Base-by-base conservation (phyloP, 306 rosid genomes). In the Herpetospermum pedunculosum region DNA sequence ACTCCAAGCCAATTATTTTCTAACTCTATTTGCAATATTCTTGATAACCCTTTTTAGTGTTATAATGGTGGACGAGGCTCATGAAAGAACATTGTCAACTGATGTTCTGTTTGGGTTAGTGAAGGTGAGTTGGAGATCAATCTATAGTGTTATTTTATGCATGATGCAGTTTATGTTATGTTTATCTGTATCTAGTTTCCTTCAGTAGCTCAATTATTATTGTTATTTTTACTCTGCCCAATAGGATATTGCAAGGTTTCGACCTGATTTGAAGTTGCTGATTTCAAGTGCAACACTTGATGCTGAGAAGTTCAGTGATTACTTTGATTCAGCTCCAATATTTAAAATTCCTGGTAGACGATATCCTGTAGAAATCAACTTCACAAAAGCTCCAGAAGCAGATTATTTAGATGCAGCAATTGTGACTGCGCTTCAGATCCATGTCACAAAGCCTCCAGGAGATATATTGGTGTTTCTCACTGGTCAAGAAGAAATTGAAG, bases 41-140 rank as follows among this genome's bases (percentile, higher is more conserved):
- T 78, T 46, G 75, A 59, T 49, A 72, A 82, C 50, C 73, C 37
- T 25, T 81, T 78, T 79, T 80, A 94, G 99, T 87, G 97, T 94
- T 80, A 88, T 91, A 79, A 94, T 94, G 99, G 96, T 94, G 89
- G 99, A 94, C 75, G 99, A 94, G 92, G 99, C 97, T 84, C 99
- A 94, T 69, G 99, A 94, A 85, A 88, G 99, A 70, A 94, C 99
- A 75, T 96, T 94, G 63, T 94, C 99, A 72, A 94, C 99, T 55
- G 97, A 94, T 85, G 88, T 94, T 63, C 84, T 94, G 72, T 94
- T 94, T 86, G 99, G 95, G 46, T 81, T 94, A 68, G 99, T 94
- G 50, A 94, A 94, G 89, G 97, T 90, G 78, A 82, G 92, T 53
- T 1, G 38, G 72, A 80, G 70, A 15, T 69, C 60, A 67, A 71